phyloP scores from a whole-genome alignment of 192 early-diverging fungal genomes.

The Podila clonocystis region DNA sequence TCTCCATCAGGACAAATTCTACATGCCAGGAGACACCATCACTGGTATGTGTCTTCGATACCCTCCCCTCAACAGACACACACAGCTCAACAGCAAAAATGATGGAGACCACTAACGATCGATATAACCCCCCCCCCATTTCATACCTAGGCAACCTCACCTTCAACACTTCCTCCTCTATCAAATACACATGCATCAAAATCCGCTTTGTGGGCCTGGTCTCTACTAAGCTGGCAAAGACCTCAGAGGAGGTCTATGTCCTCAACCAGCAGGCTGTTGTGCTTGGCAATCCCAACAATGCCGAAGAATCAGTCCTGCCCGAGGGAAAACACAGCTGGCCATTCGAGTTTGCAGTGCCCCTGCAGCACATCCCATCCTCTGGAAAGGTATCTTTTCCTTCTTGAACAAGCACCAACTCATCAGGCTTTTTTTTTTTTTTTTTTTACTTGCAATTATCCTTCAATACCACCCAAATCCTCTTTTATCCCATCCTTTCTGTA shows the following conservation, averaged over 20 bases:
- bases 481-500: not conserved
- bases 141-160: conserved; percentile 6
- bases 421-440: not conserved
- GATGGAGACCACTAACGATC: no score
- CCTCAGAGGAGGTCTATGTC: conserved; percentile 22
- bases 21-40: conserved; percentile 24
- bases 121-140: not conserved
- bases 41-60: conserved; percentile 2
- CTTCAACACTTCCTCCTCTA: conserved; percentile 12
- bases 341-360: conserved; percentile 21
- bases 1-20: conserved; percentile 13
- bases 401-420: no score
- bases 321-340: conserved; percentile 34
- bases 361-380: conserved; percentile 26
- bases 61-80: not conserved
- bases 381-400: conserved; percentile 17
- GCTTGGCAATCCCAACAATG: conserved; percentile 20
- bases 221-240: conserved; percentile 21
- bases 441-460: not conserved
- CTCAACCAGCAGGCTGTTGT: conserved; percentile 33
- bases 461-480: not conserved
- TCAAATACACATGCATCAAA: conserved; percentile 29
- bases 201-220: conserved; percentile 19
- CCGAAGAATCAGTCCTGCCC: conserved; percentile 4
- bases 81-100: not conserved